Percentiles rank a stretch among this genome's conserved stretches.
Conservation (phyloP, 179 eudicot species). For the Patellifolia procumbens region DNA sequence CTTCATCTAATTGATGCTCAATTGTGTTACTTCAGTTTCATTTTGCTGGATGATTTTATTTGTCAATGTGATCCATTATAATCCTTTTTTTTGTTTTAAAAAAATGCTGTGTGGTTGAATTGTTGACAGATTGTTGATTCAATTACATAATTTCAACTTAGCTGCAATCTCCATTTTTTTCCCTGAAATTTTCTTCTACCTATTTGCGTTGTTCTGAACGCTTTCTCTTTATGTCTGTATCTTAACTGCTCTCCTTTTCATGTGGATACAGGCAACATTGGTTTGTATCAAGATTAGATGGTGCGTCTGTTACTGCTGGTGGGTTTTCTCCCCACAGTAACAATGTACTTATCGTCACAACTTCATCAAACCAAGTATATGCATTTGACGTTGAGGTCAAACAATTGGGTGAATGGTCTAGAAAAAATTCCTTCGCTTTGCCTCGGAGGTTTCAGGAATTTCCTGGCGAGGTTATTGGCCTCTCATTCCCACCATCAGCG, state of each 20-base stretch:
- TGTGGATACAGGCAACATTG: conserved; percentile 78
- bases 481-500: conserved; percentile 78
- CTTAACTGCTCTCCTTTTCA: not conserved
- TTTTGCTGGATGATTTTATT: not conserved
- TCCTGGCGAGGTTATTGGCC: conserved; percentile 97
- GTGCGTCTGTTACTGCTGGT: conserved; percentile 92
- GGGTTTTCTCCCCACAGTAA: conserved; percentile 76
- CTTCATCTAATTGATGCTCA: not conserved
- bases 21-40: not conserved
- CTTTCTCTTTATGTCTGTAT: conserved; percentile 1
- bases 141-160: no score
- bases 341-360: conserved; percentile 78
- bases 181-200: not conserved
- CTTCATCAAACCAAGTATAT: conserved; percentile 91
- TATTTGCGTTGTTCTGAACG: conserved; percentile 5
- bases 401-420: conserved; percentile 88
- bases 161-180: no score
- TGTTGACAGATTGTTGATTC: not conserved
- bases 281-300: conserved; percentile 92
- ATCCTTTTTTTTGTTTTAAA: not conserved
- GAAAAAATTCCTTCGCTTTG: conserved; percentile 54
- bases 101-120: not conserved
- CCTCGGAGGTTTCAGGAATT: conserved; percentile 81
- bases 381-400: conserved; percentile 92
- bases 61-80: not conserved